A percentile compares a stretch with the other conserved stretches of the same genome.
Conservation (phyloP, 495 filamentous ascomycete species). For the Xylaria grammica region DNA sequence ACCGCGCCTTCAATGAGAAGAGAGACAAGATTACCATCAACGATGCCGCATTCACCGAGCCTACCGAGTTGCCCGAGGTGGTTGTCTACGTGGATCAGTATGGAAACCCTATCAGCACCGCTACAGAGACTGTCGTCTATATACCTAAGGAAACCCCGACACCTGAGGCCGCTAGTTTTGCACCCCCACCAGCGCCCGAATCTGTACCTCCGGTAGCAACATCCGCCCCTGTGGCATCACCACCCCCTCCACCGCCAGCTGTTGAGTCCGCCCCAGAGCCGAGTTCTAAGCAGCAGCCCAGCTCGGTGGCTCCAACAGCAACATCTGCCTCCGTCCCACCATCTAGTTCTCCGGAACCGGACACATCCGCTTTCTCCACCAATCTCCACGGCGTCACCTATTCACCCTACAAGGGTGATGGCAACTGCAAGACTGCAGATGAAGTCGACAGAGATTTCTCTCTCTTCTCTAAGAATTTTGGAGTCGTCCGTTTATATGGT, state of each 20-base stretch:
- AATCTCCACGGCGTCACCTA: conserved; percentile 68
- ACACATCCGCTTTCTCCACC: conserved; percentile 22
- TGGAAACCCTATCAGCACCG: conserved; percentile 57
- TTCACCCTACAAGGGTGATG: conserved; percentile 70
- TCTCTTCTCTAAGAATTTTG: conserved; percentile 54
- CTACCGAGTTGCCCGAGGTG: conserved; percentile 49
- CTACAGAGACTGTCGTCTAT: conserved; percentile 37
- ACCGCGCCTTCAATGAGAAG: conserved; percentile 21
- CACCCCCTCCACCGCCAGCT: conserved; percentile 17
- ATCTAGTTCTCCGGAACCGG: conserved; percentile 24
- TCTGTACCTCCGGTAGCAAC: conserved; percentile 15
- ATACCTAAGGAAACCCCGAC: conserved; percentile 30
- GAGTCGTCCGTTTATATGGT: conserved; percentile 78
- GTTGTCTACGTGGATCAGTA: conserved; percentile 69
- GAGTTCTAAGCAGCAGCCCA: conserved; percentile 24
- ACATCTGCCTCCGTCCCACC: conserved; percentile 17
- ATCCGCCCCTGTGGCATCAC: conserved; percentile 4
- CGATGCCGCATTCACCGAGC: conserved; percentile 22
- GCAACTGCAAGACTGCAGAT: conserved; percentile 67
- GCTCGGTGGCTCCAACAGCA: conserved; percentile 21
- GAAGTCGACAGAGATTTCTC: conserved; percentile 69
- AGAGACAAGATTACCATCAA: conserved; percentile 32
- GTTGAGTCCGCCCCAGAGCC: conserved; percentile 24
- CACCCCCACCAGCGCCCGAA: conserved; percentile 25
- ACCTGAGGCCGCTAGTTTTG: conserved; percentile 11